Base-by-base conservation (phyloP, 345 rosid genomes). In the Sisymbrium irio region DNA sequence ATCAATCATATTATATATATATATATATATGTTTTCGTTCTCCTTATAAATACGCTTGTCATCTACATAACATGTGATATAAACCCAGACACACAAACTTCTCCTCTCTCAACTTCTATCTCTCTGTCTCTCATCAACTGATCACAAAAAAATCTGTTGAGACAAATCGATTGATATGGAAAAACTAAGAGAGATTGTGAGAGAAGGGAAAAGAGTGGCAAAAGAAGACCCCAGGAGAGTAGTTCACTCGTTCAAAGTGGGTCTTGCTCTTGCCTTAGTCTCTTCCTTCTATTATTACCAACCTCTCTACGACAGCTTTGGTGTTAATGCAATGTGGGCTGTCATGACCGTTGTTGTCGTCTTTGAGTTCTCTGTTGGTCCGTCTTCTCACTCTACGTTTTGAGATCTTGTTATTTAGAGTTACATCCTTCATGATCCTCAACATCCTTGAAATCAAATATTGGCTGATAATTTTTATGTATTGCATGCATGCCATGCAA, bases 261-360 rank as follows among this genome's bases (percentile, higher is more conserved):
- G 92, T 50, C 73, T 87, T 5, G 90, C 88, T 6, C 84, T 93
- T 27, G 73, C 87, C 22, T 63, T 86, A 6, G 96, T 90, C 44
- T 90, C 93, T 1, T 40, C 86, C 7, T 58, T 87, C 19, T 89
- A 85, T 81, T 90, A 85, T 62, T 86, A 22, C 64, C 77, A 81
- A 53, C 93, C 97, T 42, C 81, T 87, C 4, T 90, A 86, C 54
- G 78, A 85, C 40, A 84, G 51, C 72, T 87, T 90, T 22, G 96
- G 92, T 3, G 85, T 78, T 67, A n/a, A n/a, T n/a, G n/a, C n/a
- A 72, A 85, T 85, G 81, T 89, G 97, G 97, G 97, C 96, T 45
- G 84, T 93, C 0, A 84, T 93, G 73, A 93, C 98, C 18, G 96
- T 90, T 19, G 89, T 93, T 4, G 87, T 90, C 49, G 90, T 90